Base-by-base conservation (phyloP, 768 basidiomycete genomes). In the Termitomyces titanicus region DNA sequence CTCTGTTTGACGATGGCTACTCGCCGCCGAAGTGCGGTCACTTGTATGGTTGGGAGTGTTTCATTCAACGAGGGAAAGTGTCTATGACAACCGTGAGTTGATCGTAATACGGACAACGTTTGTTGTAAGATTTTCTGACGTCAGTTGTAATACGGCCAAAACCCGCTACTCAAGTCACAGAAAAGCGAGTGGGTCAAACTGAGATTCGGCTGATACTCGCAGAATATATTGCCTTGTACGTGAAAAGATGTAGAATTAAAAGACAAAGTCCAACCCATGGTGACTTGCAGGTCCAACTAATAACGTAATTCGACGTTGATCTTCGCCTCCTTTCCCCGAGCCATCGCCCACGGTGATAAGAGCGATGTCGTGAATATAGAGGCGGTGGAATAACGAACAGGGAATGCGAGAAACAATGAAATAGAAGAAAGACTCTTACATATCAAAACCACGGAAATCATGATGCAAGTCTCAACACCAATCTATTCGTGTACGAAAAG, bases 321-420 rank as follows among this genome's bases (percentile, higher is more conserved):
- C 72, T 89, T 59, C 84, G 86, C 88, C 87, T 81, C 83, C 63
- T 86, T 90, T 89, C 87, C 88, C 88, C 88, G 89, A 85, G 64
- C 85, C 86, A 76, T 67, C 70, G 71, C 66, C 78, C 75, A 77
- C 72, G 58, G 43, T 66, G 54, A 64, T 68, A 66, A 71, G 76
- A 80, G 78, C 80, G 81, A 74, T 68, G 86, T 86, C 87, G 85
- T 87, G 84, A 88, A 88, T 87, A 84, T 70, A 72, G 75, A 75
- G 80, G 84, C 78, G 67, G 47, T 33, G 9, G 38, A 70, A 72
- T 69, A 69, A 74, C 72, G 71, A 71, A 59, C 50, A 68, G 59
- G 69, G 64, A 54, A 43, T 42, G 46, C 35, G 54, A 40, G 47
- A 35, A 44, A 27, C 47, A 27, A 39, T 8, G 8, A 17, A 35